Evolutionary conservation across 2,329 filamentous ascomycete genomes (phyloP), one percentile per base, ranked within the genome.

Genomic region (Colletotrichum sublineola): DNA sequence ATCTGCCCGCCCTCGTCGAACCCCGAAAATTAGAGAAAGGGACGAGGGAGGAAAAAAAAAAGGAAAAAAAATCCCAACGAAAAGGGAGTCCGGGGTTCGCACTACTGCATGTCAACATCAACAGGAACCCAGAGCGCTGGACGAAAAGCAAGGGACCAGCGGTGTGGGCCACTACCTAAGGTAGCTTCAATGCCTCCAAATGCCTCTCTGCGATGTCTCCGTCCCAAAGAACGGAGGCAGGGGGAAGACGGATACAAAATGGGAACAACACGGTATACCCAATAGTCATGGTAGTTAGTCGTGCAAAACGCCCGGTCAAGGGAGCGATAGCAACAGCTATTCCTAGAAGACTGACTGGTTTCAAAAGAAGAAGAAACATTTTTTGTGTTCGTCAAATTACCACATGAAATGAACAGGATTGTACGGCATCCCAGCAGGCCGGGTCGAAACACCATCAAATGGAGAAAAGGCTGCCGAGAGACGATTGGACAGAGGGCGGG

Each of bases 91-190:
- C 20, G 14, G 40, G 44, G 15, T 18, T 46, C 33, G 46, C 60
- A 38, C 44, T 50, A 62, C 44, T 62, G 60, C 60, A 62, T 46
- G 60, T 50, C 44, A 62, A 62, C 44, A 62, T 62, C 31, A 62
- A 36, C 44, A 62, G 15, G 31, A 62, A 62, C 60, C 60, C 60
- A 31, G 11, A 29, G 20, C 14, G 46, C 46, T n/a, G 24, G 46
- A 24, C 36, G 29, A n/a, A 48, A n/a, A 44, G 6, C 9, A 61
- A 61, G 12, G 12, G n/a, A 42, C 38, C 15, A 33, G 44, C 8
- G 29, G 42, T 29, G 14, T 7, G 24, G 24, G 12, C 15, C 48
- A 11, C 44, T n/a, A 2, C 44, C 42, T 24, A 24, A 24, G 24
- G 24, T 24, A 24, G 24, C 24, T 24, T 24, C 24, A 24, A 24